A percentile compares a stretch with the other conserved stretches of the same genome.
These are phyloP conservation scores for Nicotiana obtusifolia DNA, from an alignment of 257 asterid genomes.

Conservation along the genomic window DNA sequence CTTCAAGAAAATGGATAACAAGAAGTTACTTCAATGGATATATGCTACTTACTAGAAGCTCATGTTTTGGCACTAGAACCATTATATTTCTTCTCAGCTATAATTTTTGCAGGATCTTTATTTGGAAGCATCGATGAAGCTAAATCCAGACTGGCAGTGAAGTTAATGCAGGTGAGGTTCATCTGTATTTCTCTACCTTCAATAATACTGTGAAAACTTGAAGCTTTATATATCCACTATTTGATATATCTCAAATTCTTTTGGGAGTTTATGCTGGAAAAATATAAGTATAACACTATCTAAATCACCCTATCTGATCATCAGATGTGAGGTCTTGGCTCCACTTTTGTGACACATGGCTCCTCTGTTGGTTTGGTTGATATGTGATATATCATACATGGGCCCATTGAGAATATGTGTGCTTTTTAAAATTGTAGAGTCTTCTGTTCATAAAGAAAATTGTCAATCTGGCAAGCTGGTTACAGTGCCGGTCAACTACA, in stretches of 20 bases:
- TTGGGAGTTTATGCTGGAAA: neutral
- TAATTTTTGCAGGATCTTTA: constrained; percentile 58
- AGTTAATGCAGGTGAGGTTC: constrained; percentile 84
- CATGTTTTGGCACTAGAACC: neutral
- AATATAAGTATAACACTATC: neutral
- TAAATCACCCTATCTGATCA: neutral
- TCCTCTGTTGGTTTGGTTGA: neutral
- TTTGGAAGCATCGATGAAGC: constrained; percentile 69
- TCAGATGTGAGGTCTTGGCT: neutral
- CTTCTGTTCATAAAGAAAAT: neutral
- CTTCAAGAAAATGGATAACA: neutral
- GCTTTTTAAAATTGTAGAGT: neutral
- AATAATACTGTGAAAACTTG: neutral
- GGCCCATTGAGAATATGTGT: neutral
- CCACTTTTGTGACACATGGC: neutral
- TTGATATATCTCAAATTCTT: neutral
- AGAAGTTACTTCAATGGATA: neutral
- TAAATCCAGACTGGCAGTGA: constrained; percentile 66
- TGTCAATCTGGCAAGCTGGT: neutral
- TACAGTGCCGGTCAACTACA: neutral
- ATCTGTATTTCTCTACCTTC: neutral
- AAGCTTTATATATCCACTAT: neutral
- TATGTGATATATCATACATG: neutral
- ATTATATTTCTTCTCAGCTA: neutral
- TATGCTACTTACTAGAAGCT: neutral